Percentiles rank a stretch among this genome's conserved stretches.
These are phyloP conservation scores for Gossypium schwendimanii DNA, from an alignment of 441 rosid species.

Conservation along the genomic window DNA sequence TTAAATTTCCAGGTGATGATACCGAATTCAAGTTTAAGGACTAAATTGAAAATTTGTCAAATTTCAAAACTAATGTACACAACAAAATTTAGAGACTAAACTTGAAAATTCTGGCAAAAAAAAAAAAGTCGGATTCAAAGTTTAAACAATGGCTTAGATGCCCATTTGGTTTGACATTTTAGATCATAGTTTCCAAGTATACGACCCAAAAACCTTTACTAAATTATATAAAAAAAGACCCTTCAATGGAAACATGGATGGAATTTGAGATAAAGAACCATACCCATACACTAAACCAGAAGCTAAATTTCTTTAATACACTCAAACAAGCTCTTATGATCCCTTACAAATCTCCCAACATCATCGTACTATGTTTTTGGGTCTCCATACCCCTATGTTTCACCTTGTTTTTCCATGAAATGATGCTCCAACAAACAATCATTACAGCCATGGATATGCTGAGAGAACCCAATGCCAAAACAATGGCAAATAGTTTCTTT, in stretches of 20 bases:
- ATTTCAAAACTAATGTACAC: too few relatives aligned
- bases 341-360: neutral
- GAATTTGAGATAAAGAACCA: neutral
- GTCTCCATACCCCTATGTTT: neutral
- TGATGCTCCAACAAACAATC: neutral
- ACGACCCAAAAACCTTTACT: neutral
- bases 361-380: neutral
- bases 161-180: neutral
- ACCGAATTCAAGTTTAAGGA: too few relatives aligned
- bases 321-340: conserved; percentile 1
- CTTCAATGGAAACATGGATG: too few relatives aligned
- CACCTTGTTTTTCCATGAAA: neutral
- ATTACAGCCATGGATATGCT: neutral
- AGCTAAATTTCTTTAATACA: neutral
- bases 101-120: neutral
- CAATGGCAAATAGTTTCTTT: neutral
- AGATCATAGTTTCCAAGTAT: neutral
- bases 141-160: neutral
- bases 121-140: neutral
- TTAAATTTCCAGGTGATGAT: too few relatives aligned
- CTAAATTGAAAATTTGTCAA: too few relatives aligned
- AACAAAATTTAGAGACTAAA: neutral
- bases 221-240: neutral
- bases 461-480: neutral
- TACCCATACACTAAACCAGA: neutral